Evolutionary conservation across 179 eudicot genomes (phyloP).

Genomic region (Spergularia azorica): DNA sequence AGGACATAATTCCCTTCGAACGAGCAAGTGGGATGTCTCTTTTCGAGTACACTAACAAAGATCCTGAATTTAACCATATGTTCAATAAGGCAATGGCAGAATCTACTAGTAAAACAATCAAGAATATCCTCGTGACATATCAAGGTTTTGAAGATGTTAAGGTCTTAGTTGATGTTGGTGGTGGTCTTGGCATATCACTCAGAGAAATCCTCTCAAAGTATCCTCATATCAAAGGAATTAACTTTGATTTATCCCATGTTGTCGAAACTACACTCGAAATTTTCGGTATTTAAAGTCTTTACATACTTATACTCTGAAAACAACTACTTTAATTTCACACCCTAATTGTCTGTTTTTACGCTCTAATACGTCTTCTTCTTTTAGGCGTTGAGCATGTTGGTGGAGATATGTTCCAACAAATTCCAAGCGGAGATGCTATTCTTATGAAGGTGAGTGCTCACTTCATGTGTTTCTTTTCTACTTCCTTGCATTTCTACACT

Average conservation of each 20-base stretch:
- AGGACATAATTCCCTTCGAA: constrained; percentile 18
- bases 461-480: too few species aligned
- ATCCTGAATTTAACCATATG: constrained; percentile 13
- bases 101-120: constrained; percentile 7
- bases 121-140: neutral
- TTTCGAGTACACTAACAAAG: constrained; percentile 9
- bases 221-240: constrained; percentile 9
- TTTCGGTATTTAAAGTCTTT: neutral
- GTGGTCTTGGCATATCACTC: constrained; percentile 13
- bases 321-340: neutral
- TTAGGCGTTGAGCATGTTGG: constrained; percentile 12
- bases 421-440: constrained; percentile 8
- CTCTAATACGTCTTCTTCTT: too few species aligned
- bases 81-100: constrained; percentile 16
- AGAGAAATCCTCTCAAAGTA: neutral
- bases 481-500: too few species aligned
- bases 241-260: constrained; percentile 12
- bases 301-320: too few species aligned
- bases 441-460: neutral
- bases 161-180: constrained; percentile 15
- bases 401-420: constrained; percentile 9
- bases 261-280: neutral
- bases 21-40: constrained; percentile 12
- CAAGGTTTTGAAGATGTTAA: constrained; percentile 8
- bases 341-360: neutral